Evolutionary conservation across 176 grass and related monocot genomes (phyloP), one percentile per base, ranked within the genome.

Genomic region (Triticum turgidum): DNA sequence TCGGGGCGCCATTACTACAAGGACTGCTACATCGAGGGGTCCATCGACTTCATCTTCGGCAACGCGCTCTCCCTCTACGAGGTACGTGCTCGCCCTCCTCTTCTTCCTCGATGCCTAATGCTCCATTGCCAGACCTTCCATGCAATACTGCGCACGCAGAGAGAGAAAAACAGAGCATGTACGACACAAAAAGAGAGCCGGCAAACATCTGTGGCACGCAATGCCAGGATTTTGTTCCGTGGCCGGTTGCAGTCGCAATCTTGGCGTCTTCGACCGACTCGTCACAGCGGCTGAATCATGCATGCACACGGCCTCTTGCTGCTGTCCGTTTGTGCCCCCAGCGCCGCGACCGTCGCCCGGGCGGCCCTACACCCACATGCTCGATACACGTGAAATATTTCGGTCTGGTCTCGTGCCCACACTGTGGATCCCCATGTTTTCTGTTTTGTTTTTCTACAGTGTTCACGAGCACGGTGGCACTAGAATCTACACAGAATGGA

Each of bases 1-100:
- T 39, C 90, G 1, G 95, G 95, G 0, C 77, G 95, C 9, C 95
- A 95, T 85, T 97, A 93, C 85, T 97, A 97, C 87, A 97, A 97
- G 81, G 95, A 97, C 0, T 97, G 95, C 82, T 97, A 95, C 91
- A 91, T 97, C 72, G 91, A 97, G 42, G 95, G 95, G 9, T 97
- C 92, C n/a, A 91, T 97, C 5, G 95, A 97, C 69, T 97, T 97
- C 90, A 97, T 97, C 82, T 97, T 97, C 54, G 95, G 95, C 52
- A 93, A 97, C 33, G 95, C 95, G 54, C 92, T 94, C 76, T 94
- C 95, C 3, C 87, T 98, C 14, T 98, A 82, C 38, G 91, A 95
- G 95, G 95, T 98, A 21, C 8, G 0, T 11, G 13, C n/a, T 3
- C 7, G n/a, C 14, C 20, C 41, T 5, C 74, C 5, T 15, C 10